Percentiles rank a stretch among this genome's conserved stretches.
Evolutionary conservation across 2,329 filamentous ascomycete species (phyloP).

Genomic region (Nemania sp.): DNA sequence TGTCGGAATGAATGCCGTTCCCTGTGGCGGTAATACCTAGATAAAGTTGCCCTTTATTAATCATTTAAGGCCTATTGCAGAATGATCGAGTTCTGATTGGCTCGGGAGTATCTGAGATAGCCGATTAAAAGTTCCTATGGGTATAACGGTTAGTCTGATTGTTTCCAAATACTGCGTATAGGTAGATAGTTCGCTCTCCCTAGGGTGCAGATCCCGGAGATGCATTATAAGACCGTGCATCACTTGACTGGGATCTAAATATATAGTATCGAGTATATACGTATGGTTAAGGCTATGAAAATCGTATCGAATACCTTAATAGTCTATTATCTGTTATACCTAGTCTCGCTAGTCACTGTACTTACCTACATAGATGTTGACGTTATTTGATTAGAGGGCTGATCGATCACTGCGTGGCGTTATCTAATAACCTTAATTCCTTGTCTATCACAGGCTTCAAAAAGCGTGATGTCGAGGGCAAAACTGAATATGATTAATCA

Average conservation of each 20-base stretch:
- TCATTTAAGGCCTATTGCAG: conserved; percentile 7
- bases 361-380: conserved; percentile 3
- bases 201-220: conserved; percentile 31
- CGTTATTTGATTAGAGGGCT: not conserved
- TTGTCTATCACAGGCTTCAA: not conserved
- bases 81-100: conserved; percentile 31
- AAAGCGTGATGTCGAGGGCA: not conserved
- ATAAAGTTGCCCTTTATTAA: not conserved
- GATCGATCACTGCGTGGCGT: conserved; percentile 27
- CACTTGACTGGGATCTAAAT: conserved; percentile 23
- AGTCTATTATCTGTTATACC: no score
- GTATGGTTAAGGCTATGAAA: not conserved
- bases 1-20: not conserved
- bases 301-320: no score
- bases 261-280: not conserved
- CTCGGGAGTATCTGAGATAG: conserved; percentile 39
- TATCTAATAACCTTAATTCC: conserved; percentile 35
- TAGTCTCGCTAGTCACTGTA: no score
- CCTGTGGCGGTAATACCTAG: not conserved
- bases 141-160: conserved; percentile 30
- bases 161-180: conserved; percentile 38
- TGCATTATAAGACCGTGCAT: conserved; percentile 28
- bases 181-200: conserved; percentile 17
- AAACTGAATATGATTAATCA: conserved; percentile 1
- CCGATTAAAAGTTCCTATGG: conserved; percentile 32